Percentiles rank a stretch among this genome's conserved stretches.
These are phyloP conservation scores for Xylariaceae sp. DNA, from an alignment of 2,329 filamentous ascomycete species.

Conservation along the genomic window DNA sequence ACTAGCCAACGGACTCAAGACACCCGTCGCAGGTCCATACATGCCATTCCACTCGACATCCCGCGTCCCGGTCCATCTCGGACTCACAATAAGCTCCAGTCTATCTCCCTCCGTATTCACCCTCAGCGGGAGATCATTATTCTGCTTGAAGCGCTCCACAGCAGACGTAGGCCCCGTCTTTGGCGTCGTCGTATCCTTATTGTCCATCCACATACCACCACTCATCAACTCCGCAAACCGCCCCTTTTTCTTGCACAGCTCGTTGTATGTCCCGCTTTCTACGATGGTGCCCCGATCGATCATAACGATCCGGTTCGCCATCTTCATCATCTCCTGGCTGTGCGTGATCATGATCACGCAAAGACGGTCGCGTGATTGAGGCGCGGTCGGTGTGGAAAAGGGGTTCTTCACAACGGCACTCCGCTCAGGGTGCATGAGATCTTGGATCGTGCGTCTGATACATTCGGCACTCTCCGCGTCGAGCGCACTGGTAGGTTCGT, in stretches of 20 bases:
- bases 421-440: conserved; percentile 38
- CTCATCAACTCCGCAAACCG: conserved; percentile 43
- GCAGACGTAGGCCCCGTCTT: not conserved
- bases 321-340: conserved; percentile 76
- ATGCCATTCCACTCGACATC: conserved; percentile 22
- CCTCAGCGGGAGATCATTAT: conserved; percentile 22
- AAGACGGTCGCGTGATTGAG: conserved; percentile 34
- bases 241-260: conserved; percentile 45
- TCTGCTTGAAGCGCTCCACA: not conserved
- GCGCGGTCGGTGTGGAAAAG: not conserved
- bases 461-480: conserved; percentile 62
- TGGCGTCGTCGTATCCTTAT: not conserved
- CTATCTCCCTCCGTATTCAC: not conserved
- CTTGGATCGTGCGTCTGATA: conserved; percentile 57
- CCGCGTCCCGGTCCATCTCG: conserved; percentile 21
- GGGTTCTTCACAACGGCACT: not conserved
- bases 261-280: conserved; percentile 61
- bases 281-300: conserved; percentile 62
- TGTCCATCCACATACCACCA: conserved; percentile 23
- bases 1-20: conserved; percentile 27
- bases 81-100: conserved; percentile 8
- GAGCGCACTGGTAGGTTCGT: conserved; percentile 80
- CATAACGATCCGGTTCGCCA: conserved; percentile 68
- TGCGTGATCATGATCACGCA: conserved; percentile 82
- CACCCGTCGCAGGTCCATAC: conserved; percentile 24